Evolutionary conservation across 2,329 filamentous ascomycete genomes (phyloP), one percentile per base, ranked within the genome.

Genomic region (Truncatella angustata): DNA sequence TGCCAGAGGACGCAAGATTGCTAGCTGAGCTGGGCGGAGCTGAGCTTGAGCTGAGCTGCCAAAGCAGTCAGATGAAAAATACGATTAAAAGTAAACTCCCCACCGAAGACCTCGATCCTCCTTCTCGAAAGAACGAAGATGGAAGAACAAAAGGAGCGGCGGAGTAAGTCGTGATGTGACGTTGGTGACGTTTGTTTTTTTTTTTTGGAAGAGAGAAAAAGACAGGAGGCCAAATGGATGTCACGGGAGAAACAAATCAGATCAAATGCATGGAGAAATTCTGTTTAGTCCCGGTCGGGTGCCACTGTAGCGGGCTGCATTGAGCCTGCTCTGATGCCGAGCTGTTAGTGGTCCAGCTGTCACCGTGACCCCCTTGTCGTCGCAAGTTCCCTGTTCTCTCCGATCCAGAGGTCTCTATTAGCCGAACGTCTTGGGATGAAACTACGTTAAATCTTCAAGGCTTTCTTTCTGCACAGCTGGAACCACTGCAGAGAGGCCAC

Each of bases 141-240:
- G 28, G 26, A 60, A 62, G 62, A 63, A 69, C 63, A 61, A 58
- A 77, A 61, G 40, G 74, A 77, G 69, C 62, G 73, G 73, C 73
- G 71, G 74, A 77, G 72, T 75, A 74, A 74, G 74, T 76, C 73
- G 68, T 67, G 56, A 55, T 51, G 49, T 56, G 51, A 53, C 49
- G 44, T 26, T n/a, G 40, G 40, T 47, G 51, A 51, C 46, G 52
- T 44, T 40, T 23, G 7, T 32, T 32, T 32, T 32, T 32, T 44
- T 16, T 11, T 18, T 40, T 24, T 40, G 54, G 51, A 52, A 56
- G 45, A 55, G 52, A 37, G 42, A n/a, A 48, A 40, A 20, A 51
- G 47, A 44, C 52, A 28, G 12, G 20, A 56, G 47, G 49, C 53
- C 47, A 58, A 54, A 57, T 54, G 50, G 54, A 56, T 46, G 50